Base-by-base conservation (phyloP, 2,329 filamentous ascomycete genomes). In the Chaetothyriales sp. region DNA sequence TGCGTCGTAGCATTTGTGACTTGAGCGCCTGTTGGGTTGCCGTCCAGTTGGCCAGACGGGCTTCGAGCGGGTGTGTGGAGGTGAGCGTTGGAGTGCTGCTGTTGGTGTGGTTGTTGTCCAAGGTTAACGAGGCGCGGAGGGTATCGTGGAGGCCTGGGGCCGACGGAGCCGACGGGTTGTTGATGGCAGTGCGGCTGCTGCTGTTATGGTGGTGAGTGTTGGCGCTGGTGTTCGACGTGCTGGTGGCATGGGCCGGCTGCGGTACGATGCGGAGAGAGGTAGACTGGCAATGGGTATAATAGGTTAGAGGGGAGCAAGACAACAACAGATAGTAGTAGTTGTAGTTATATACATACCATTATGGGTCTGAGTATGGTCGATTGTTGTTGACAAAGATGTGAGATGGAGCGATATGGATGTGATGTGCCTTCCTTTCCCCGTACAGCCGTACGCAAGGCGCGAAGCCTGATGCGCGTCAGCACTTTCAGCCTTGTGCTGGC, bases 141-240 rank as follows among this genome's bases (percentile, higher is more conserved):
- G 85, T 89, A 73, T 96, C 92, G 76, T 93, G 89, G 57, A 96
- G 76, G 60, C 90, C 90, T 0, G 89, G 89, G 15, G 88, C 90
- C 1, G 90, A 95, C 60, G 92, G 92, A 3, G 92, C 92, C 51
- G 78, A 80, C 20, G 46, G 49, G 64, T 76, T 68, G 52, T 75
- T 61, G 60, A 61, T 62, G 60, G 75, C 71, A 32, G 28, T 9
- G 8, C 28, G 32, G 10, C 15, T 15, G 43, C 62, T 47, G 19
- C 47, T 46, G 72, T 75, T 78, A 61, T 75, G 73, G 60, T 57
- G 48, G 55, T 73, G 72, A 48, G 63, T 53, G 18, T 46, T 18
- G 65, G 78, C 75, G 60, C 74, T 78, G 61, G 68, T 72, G 72
- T 84, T 83, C 62, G 74, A 75, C 70, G 79, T 82, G 64, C 77